Base-by-base conservation (phyloP, 352 stramenopile species). In the Phytophthora capsici region DNA sequence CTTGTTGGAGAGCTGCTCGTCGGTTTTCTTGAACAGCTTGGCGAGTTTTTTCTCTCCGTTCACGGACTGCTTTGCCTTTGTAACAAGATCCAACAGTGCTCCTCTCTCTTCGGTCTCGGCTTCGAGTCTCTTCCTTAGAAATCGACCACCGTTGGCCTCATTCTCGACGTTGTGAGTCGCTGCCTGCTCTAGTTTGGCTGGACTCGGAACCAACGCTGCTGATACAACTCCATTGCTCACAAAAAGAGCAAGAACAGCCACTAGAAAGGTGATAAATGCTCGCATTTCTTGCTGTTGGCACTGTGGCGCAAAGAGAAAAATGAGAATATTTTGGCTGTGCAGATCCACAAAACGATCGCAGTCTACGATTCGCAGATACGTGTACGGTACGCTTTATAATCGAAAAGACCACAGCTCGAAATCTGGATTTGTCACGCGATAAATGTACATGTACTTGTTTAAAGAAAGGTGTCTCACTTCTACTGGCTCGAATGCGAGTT, bases 341-440 rank as follows among this genome's bases (percentile, higher is more conserved):
- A 8, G 22, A 40, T 55, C 45, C 40, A 49, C 32, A 66, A 47
- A 54, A 54, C n/a, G n/a, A n/a, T n/a, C n/a, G n/a, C n/a, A n/a
- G n/a, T n/a, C n/a, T n/a, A n/a, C n/a, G n/a, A n/a, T n/a, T n/a
- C n/a, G n/a, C n/a, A n/a, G n/a, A n/a, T n/a, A n/a, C n/a, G n/a
- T n/a, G n/a, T n/a, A n/a, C n/a, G n/a, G n/a, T n/a, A n/a, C n/a
- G n/a, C n/a, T n/a, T n/a, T n/a, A n/a, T n/a, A n/a, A n/a, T n/a
- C n/a, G n/a, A n/a, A n/a, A n/a, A n/a, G n/a, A n/a, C n/a, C n/a
- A n/a, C n/a, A n/a, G n/a, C n/a, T n/a, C n/a, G n/a, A n/a, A n/a
- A n/a, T n/a, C n/a, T n/a, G n/a, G n/a, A n/a, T n/a, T n/a, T n/a
- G n/a, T n/a, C n/a, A n/a, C n/a, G n/a, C n/a, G n/a, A n/a, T n/a